phyloP scores from a whole-genome alignment of 345 rosid species.

The Lenwebbia sp. region DNA sequence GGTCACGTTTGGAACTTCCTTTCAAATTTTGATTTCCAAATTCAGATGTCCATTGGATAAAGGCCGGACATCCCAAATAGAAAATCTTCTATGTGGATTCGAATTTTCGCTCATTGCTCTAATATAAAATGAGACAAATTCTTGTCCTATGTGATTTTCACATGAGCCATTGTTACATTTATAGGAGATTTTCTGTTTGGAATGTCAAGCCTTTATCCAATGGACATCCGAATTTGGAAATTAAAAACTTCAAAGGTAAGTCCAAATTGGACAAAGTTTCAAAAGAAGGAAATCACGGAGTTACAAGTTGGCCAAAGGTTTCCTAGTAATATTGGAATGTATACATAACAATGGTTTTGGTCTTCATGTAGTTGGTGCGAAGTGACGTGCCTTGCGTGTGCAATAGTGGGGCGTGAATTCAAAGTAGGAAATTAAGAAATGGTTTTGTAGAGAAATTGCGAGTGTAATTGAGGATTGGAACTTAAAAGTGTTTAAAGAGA shows the following conservation, averaged over 20 bases:
- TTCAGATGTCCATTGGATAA: background rate
- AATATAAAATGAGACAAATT: background rate
- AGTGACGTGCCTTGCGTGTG: background rate
- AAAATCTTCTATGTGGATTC: background rate
- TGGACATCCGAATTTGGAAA: background rate
- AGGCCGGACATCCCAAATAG: background rate
- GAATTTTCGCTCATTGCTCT: background rate
- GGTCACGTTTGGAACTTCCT: background rate
- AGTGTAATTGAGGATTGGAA: no score
- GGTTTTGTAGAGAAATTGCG: no score
- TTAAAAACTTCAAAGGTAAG: background rate
- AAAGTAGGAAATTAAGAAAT: background rate
- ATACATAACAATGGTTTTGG: background rate
- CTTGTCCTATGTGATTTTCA: no score
- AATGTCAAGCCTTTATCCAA: background rate
- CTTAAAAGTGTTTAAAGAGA: no score
- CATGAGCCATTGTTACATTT: background rate
- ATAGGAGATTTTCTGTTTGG: background rate
- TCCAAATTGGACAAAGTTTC: background rate
- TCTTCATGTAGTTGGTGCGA: background rate
- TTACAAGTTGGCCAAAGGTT: background rate
- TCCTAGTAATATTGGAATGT: background rate
- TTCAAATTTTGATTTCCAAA: background rate
- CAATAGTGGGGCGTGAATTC: background rate
- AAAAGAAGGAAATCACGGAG: background rate